These are phyloP conservation scores for Hyparrhenia diplandra DNA, from an alignment of 176 grass and related monocot species.

Conservation along the genomic window DNA sequence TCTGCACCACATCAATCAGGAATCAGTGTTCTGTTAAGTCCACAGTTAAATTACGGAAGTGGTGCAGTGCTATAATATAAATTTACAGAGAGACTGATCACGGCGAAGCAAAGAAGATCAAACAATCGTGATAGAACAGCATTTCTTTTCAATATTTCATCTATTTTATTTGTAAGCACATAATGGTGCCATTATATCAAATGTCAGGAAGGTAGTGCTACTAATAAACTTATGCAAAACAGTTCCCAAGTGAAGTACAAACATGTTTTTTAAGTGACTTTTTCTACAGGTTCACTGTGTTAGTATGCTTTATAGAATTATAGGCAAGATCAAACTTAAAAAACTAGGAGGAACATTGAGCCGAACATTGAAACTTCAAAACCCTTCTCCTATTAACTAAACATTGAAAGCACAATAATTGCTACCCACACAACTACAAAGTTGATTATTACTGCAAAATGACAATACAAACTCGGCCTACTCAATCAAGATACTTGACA, in stretches of 20 bases:
- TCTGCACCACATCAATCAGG: conserved; percentile 13
- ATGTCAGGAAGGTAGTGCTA: not conserved
- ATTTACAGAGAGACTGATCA: not conserved
- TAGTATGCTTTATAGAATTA: too few relatives aligned
- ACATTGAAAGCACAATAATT: not conserved
- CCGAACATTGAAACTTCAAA: too few relatives aligned
- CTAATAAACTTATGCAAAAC: not conserved
- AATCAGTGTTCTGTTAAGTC: not conserved
- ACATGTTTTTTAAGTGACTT: not conserved
- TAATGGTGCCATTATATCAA: not conserved
- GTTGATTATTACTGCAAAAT: too few relatives aligned
- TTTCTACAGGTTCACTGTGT: not conserved
- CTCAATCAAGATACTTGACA: too few relatives aligned
- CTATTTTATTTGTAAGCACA: too few relatives aligned
- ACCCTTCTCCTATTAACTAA: too few relatives aligned
- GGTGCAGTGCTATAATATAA: not conserved
- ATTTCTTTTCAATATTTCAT: not conserved
- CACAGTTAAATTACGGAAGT: not conserved
- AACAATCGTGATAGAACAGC: not conserved
- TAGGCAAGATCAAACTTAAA: not conserved
- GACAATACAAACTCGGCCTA: too few relatives aligned
- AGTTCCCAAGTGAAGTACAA: not conserved
- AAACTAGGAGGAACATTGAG: not conserved
- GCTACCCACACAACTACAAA: too few relatives aligned
- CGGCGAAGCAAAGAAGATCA: not conserved